Conservation (phyloP, 129 eudicot genomes). For the Ambrosia artemisiifolia region DNA sequence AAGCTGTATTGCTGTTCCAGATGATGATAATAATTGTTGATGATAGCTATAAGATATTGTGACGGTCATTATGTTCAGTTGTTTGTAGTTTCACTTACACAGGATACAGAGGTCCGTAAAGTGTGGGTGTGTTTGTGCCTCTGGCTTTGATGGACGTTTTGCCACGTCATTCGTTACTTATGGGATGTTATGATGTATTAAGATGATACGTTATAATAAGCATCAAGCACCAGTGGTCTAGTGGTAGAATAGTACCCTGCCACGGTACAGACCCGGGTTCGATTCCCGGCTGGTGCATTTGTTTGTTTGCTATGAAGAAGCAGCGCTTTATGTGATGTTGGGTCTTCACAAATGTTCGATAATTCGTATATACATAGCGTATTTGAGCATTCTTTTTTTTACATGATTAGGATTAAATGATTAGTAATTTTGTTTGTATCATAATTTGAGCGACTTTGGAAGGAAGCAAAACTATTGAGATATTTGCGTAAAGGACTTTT, state of each 20-base stretch:
- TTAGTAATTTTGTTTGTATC: no score
- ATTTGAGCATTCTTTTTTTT: no score
- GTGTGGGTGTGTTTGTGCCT: background rate
- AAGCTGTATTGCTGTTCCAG: background rate
- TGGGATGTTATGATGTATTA: accelerated
- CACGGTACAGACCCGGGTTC: constrained; percentile 99
- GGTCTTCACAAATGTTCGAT: no score
- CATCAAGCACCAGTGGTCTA: constrained; percentile 87
- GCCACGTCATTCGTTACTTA: constrained; percentile 27
- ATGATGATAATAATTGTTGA: constrained; percentile 14
- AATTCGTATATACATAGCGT: no score
- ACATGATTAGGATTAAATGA: no score
- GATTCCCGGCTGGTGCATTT: constrained; percentile 32
- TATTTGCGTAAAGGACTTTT: no score
- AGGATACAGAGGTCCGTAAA: background rate
- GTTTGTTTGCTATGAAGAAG: background rate
- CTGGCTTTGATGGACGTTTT: constrained; percentile 16
- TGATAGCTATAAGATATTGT: constrained; percentile 7
- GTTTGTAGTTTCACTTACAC: no score
- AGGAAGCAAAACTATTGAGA: no score
- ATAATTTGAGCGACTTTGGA: no score
- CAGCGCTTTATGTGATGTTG: no score
- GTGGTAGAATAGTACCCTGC: constrained; percentile 99
- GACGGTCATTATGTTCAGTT: constrained; percentile 23
- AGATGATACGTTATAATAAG: accelerated